Percentiles rank a stretch among this genome's conserved stretches.
phyloP scores from a whole-genome alignment of 192 early-diverging fungal genomes.

The Linnemannia exigua region DNA sequence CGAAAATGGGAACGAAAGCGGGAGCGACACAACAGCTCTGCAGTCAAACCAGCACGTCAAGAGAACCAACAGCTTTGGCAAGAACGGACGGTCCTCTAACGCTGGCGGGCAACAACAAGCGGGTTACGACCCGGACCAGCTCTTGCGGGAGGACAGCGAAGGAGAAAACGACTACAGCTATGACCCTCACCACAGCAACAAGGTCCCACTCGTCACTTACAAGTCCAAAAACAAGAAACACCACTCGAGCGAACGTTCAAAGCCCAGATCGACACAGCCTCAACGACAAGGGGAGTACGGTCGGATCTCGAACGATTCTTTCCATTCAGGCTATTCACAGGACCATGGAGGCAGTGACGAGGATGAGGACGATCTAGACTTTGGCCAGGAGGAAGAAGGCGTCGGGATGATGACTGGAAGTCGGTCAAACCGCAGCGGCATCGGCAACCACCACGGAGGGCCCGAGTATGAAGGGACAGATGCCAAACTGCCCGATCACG shows the following conservation, averaged over 20 bases:
- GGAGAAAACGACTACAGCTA: constrained; percentile 28
- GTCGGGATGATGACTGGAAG: constrained; percentile 56
- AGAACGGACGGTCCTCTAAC: constrained; percentile 7
- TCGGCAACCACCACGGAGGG: constrained; percentile 37
- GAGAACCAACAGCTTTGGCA: constrained; percentile 32
- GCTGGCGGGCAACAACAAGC: not conserved
- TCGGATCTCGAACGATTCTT: constrained; percentile 53
- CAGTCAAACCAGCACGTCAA: constrained; percentile 19
- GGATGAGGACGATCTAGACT: constrained; percentile 31
- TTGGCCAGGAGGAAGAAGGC: constrained; percentile 44
- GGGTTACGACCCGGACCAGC: constrained; percentile 27
- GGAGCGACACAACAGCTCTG: constrained; percentile 46
- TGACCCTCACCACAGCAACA: constrained; percentile 19
- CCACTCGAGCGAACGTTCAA: not conserved
- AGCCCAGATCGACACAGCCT: constrained; percentile 18
- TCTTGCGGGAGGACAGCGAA: constrained; percentile 22
- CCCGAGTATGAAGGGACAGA: constrained; percentile 8
- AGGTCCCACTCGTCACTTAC: constrained; percentile 42
- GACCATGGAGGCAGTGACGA: constrained; percentile 17
- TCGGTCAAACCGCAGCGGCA: constrained; percentile 50
- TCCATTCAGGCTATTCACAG: constrained; percentile 23
- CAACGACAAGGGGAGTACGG: constrained; percentile 39
- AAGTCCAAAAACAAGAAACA: constrained; percentile 5
- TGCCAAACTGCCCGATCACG: constrained; percentile 62
- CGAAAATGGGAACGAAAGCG: constrained; percentile 36